Base-by-base conservation (phyloP, 805 yeast genomes). In the Saccharomycopsis lassenensis region DNA sequence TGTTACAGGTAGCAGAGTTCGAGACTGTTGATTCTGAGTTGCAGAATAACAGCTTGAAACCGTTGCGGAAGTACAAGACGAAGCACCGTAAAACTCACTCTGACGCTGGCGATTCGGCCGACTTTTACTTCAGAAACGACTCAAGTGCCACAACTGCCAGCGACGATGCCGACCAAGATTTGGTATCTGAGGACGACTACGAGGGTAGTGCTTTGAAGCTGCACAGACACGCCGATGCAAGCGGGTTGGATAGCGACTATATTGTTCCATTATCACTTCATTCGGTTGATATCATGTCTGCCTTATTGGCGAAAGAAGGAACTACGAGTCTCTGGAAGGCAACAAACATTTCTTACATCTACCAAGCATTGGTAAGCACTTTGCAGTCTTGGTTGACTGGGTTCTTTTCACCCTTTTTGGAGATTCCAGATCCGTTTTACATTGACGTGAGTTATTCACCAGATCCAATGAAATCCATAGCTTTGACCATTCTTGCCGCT, bases 341-440 rank as follows among this genome's bases (percentile, higher is more conserved):
- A 7, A 68, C 76, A 27, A 79, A 82, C 52, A 79, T 94, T 2
- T 68, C 94, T 0, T 89, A 86, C 49, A 64, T 91, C 14, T 69
- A 80, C 52, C 78, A 71, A 36, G 80, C 94, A 0, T 61, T 85
- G 14, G 71, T 78, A 2, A 72, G 75, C 33, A 80, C 94, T 0
- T 59, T 86, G 31, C 89, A 83, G 51, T 84, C 95, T 1, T 87
- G 97, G 96, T 65, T 86, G 32, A 80, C 93, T 0, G 95, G 95
- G 3, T 72, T 87, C 44, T 52, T 86, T 5, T 77, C 95, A 4
- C 91, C 95, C 2, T 59, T 83, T 31, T 55, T 82, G 35, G 78
- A 81, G 14, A 72, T 85, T 21, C 94, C 95, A 0, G 96, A 87
- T 52, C 95, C 95, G 2, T 74, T 76, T 43, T 79, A 85, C 53